phyloP scores from a whole-genome alignment of 2,329 filamentous ascomycete genomes.

The Domatiomyces globalis region DNA sequence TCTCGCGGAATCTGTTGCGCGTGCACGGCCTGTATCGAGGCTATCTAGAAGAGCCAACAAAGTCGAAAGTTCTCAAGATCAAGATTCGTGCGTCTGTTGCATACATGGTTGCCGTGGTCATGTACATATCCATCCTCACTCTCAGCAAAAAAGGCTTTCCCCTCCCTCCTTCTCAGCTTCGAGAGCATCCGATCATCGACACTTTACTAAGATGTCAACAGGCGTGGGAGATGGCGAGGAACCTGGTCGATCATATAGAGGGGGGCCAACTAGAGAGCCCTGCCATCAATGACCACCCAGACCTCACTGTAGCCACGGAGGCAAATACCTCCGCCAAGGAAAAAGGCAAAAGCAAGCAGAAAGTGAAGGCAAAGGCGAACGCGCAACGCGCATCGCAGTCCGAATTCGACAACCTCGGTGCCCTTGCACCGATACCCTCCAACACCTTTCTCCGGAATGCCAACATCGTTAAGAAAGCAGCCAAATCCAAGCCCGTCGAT shows the following conservation, averaged over 20 bases:
- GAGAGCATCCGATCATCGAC: constrained; percentile 84
- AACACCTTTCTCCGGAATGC: not conserved
- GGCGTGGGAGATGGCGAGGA: constrained; percentile 63
- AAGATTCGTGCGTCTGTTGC: constrained; percentile 64
- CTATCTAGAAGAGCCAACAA: constrained; percentile 44
- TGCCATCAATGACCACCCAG: constrained; percentile 27
- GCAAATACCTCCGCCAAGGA: constrained; percentile 25
- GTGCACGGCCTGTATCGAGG: constrained; percentile 49
- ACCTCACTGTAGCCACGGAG: constrained; percentile 21
- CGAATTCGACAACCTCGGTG: constrained; percentile 41
- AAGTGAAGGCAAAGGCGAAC: constrained; percentile 9
- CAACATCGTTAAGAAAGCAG: constrained; percentile 46
- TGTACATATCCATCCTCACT: constrained; percentile 91
- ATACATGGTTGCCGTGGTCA: constrained; percentile 72
- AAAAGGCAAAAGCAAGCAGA: constrained; percentile 34
- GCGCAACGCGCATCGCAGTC: constrained; percentile 5
- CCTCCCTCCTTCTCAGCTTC: constrained; percentile 61
- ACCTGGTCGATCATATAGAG: constrained; percentile 31
- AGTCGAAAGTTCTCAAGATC: constrained; percentile 12
- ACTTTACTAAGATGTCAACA: constrained; percentile 64
- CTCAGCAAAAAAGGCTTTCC: constrained; percentile 52
- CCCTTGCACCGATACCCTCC: constrained; percentile 24
- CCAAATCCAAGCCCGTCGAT: constrained; percentile 38
- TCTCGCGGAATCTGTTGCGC: constrained; percentile 65
- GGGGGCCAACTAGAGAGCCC: constrained; percentile 11